These are phyloP conservation scores for Microsporum canis DNA, from an alignment of 2,329 filamentous ascomycete species.

Conservation along the genomic window DNA sequence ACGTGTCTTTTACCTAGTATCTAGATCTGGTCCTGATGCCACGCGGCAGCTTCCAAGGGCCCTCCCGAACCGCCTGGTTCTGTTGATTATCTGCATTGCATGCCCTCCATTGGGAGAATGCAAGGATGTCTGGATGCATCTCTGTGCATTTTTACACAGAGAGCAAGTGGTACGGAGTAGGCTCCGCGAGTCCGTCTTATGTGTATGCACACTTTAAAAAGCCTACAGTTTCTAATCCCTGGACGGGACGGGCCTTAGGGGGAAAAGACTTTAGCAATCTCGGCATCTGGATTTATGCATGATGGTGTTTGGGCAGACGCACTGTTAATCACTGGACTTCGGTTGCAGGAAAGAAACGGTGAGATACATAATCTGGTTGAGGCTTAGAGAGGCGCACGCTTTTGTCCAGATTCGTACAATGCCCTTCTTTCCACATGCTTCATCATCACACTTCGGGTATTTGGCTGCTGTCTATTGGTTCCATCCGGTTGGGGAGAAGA, in stretches of 20 bases:
- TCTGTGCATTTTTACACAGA: neutral
- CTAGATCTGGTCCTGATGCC: neutral
- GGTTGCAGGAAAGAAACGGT: neutral
- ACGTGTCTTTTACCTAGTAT: neutral
- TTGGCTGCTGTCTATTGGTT: neutral
- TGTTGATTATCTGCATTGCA: neutral
- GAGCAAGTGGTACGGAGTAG: no score
- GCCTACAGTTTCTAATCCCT: neutral
- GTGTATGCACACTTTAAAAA: neutral
- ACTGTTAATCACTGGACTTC: neutral
- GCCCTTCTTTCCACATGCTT: neutral
- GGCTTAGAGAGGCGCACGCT: neutral
- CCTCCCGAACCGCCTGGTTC: neutral
- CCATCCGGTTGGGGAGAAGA: neutral
- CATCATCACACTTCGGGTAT: neutral
- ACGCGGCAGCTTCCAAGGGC: neutral
- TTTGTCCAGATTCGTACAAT: neutral
- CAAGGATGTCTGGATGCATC: neutral
- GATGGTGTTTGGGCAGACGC: neutral
- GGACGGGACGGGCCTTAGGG: neutral
- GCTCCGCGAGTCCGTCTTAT: neutral
- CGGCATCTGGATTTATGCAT: neutral
- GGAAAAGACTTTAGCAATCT: neutral
- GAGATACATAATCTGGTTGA: neutral
- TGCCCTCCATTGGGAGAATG: neutral